phyloP scores from a whole-genome alignment of 495 filamentous ascomycete species.

The Penicillium daleae region DNA sequence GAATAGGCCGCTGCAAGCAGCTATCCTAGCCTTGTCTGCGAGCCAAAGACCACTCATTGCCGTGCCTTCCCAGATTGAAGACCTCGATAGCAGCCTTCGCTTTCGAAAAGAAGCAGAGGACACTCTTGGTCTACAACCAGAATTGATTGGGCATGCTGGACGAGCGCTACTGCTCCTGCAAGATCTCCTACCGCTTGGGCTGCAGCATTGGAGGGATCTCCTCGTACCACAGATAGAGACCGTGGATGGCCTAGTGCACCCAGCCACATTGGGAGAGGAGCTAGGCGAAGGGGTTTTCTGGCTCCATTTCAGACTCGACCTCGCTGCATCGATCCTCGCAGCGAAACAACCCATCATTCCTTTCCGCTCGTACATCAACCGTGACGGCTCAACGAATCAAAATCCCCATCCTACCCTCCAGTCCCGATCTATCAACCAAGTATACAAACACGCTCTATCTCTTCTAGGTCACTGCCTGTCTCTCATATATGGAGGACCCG shows the following conservation, averaged over 20 bases:
- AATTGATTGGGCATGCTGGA: conserved; percentile 22
- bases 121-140: conserved; percentile 12
- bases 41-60: conserved; percentile 23
- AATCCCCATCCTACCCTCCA: not conserved
- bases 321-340: conserved; percentile 24
- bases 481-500: conserved; percentile 26
- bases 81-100: conserved; percentile 15
- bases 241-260: conserved; percentile 5
- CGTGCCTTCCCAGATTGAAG: conserved; percentile 3
- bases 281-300: conserved; percentile 30
- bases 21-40: conserved; percentile 28
- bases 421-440: conserved; percentile 15
- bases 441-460: conserved; percentile 27
- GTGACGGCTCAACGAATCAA: conserved; percentile 26
- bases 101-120: conserved; percentile 30
- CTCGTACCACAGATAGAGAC: conserved; percentile 11
- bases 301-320: conserved; percentile 30
- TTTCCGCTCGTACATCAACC: conserved; percentile 29
- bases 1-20: conserved; percentile 24
- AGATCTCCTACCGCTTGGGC: conserved; percentile 22
- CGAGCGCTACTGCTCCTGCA: conserved; percentile 24
- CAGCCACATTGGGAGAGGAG: conserved; percentile 11
- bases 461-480: conserved; percentile 28
- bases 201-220: conserved; percentile 23
- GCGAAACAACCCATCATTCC: conserved; percentile 22